These are phyloP conservation scores for Betula pendula DNA, from an alignment of 306 rosid genomes.

Conservation along the genomic window DNA sequence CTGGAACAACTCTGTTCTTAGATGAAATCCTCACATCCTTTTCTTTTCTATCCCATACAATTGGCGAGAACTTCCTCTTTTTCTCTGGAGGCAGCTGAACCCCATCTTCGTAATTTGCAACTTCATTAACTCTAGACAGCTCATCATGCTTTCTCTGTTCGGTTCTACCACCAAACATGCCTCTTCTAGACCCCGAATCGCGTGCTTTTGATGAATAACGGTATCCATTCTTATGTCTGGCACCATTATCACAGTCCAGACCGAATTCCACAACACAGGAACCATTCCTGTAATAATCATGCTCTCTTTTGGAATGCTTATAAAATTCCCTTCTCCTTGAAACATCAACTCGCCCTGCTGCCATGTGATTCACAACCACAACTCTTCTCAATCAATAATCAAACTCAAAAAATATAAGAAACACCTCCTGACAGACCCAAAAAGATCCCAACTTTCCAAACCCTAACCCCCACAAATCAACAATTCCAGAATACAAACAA, in stretches of 20 bases:
- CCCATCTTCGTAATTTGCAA: conserved; percentile 16
- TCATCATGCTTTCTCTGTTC: conserved; percentile 37
- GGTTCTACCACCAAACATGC: conserved; percentile 24
- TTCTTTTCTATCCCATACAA: conserved; percentile 56
- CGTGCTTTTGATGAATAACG: background rate
- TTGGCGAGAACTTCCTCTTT: conserved; percentile 73
- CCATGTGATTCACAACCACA: conserved; percentile 73
- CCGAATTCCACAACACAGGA: conserved; percentile 15
- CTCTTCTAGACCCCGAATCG: conserved; percentile 17
- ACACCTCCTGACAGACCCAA: conserved; percentile 21
- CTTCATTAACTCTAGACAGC: conserved; percentile 11
- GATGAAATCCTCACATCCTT: conserved; percentile 37
- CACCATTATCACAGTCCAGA: conserved; percentile 11
- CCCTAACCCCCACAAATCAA: conserved; percentile 30
- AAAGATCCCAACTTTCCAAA: conserved; percentile 15
- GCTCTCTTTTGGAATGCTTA: conserved; percentile 36
- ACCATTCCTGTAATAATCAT: conserved; percentile 31
- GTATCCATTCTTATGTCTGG: conserved; percentile 10
- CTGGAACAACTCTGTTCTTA: conserved; percentile 25
- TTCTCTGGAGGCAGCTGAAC: conserved; percentile 37
- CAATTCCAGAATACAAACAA: background rate
- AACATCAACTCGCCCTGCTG: conserved; percentile 66
- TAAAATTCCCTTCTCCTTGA: conserved; percentile 48
- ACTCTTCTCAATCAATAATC: conserved; percentile 50
- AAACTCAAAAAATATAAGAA: conserved; percentile 32